Percentiles rank a stretch among this genome's conserved stretches.
phyloP scores from a whole-genome alignment of 148 eudicot species.

The Nepenthes mirabilis region DNA sequence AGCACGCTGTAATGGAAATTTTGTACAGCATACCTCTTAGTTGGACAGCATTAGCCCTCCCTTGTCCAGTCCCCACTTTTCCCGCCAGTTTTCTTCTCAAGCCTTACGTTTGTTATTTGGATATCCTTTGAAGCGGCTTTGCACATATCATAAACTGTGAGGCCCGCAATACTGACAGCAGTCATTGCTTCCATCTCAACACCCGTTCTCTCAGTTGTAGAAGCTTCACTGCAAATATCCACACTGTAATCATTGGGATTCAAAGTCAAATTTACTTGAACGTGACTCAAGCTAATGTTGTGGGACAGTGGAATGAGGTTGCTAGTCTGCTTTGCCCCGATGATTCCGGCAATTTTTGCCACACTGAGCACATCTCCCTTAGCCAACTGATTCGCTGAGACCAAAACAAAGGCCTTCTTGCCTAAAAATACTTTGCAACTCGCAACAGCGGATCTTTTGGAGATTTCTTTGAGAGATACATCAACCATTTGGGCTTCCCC shows the following conservation, averaged over 20 bases:
- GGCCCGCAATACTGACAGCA: conserved; percentile 72
- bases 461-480: conserved; percentile 58
- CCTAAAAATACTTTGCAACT: conserved; percentile 79
- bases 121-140: conserved; percentile 89
- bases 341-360: conserved; percentile 79
- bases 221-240: conserved; percentile 63
- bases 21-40: not conserved
- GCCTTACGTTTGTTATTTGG: conserved; percentile 52
- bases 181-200: conserved; percentile 99
- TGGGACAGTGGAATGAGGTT: conserved; percentile 90
- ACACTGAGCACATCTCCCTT: conserved; percentile 87
- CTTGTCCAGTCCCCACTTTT: conserved; percentile 82
- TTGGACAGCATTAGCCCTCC: conserved; percentile 17
- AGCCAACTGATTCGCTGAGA: conserved; percentile 67
- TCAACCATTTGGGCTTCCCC: conserved; percentile 98
- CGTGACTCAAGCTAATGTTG: conserved; percentile 59
- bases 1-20: not conserved
- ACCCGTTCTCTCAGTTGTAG: conserved; percentile 82
- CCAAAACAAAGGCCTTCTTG: conserved; percentile 61
- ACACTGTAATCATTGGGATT: conserved; percentile 49
- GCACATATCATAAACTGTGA: conserved; percentile 96
- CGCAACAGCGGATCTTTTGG: conserved; percentile 73
- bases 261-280: conserved; percentile 51
- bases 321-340: conserved; percentile 80
- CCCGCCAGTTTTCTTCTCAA: conserved; percentile 58